Evolutionary conservation across 306 rosid species (phyloP), one percentile per base, ranked within the genome.

Genomic region (Oxytropis ochrocephala): DNA sequence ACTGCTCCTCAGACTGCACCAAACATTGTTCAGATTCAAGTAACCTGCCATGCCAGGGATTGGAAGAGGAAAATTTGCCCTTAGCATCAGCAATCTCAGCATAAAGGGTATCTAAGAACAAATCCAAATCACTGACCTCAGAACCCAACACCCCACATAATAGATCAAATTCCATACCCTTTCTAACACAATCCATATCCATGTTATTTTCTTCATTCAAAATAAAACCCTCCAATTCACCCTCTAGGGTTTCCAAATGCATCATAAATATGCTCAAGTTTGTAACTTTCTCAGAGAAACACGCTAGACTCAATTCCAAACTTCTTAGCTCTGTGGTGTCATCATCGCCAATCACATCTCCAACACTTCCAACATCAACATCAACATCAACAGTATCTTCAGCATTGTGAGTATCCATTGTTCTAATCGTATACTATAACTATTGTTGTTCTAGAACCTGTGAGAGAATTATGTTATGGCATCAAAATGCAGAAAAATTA

Each of bases 81-180:
- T 58, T 69, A 39, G 86, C 78, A 68, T 53, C 65, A 46, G 65
- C 54, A 74, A 87, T 70, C 64, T 73, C 95, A 36, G 64, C 78
- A 73, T 82, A 71, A 77, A 91, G 86, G 1, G 75, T 30, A 41
- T 44, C 80, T 84, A 86, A 78, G 71, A 87, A 86, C 51, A 67
- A 62, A 47, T 75, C 87, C 78, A 91, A 69, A 69, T 81, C 95
- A 36, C 43, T 78, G 72, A 83, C 84, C 86, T 85, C 96, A n/a
- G 97, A 84, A 65, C 78, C 89, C 67, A 91, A 80, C 71, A 95
- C 75, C 62, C 87, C 92, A 66, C 87, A 86, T 13, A 89, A 73
- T 56, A 91, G 83, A 83, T 81, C 88, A 78, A 87, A 81, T 54
- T 82, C 91, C 59, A 87, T 39, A 36, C 80, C 89, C 84, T 73